Evolutionary conservation across 192 early-diverging fungal genomes (phyloP), one percentile per base, ranked within the genome.

Genomic region (Diversispora eburnea): DNA sequence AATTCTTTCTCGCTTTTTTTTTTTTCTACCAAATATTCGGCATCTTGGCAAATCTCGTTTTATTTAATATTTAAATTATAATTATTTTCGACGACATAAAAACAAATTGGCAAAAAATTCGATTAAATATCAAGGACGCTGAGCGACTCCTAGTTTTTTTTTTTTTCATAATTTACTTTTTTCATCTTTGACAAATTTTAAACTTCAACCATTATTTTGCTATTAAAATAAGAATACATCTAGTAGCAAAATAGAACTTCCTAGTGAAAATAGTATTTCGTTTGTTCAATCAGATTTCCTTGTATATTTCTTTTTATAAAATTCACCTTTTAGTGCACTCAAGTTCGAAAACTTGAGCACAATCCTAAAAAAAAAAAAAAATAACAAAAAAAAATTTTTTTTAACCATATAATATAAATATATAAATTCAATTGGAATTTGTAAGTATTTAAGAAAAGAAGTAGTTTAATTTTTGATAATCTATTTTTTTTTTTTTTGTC

Each of bases 91-190:
- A 45, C 60, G 60, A 41, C 13, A 62, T 25, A 62, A 62, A 62
- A 62, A 10, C 42, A 62, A 62, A 62, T 62, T 62, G 60, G 60
- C 60, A 62, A 43, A 43, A 62, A 33, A 33, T 33, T 43, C 41
- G 4, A 3, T 61, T 62, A 42, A n/a, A 17, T 41, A 43, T 4
- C 42, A 58, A 70, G 69, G 52, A 70, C 69, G 69, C 69, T 58
- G 69, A 41, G 20, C 69, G 69, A 58, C 52, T 70, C 52, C 69
- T 46, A n/a, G n/a, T n/a, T n/a, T n/a, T n/a, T n/a, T n/a, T n/a
- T n/a, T n/a, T n/a, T n/a, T n/a, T n/a, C n/a, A n/a, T n/a, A n/a
- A n/a, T n/a, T n/a, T n/a, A 68, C 15, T 54, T 49, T 8, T 68
- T 55, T 17, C 49, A 68, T 54, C 45, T 5, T 15, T 54, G 15